A percentile compares a stretch with the other conserved stretches of the same genome.
These are phyloP conservation scores for Scheffersomyces spartinae DNA, from an alignment of 805 yeast genomes.

Conservation along the genomic window DNA sequence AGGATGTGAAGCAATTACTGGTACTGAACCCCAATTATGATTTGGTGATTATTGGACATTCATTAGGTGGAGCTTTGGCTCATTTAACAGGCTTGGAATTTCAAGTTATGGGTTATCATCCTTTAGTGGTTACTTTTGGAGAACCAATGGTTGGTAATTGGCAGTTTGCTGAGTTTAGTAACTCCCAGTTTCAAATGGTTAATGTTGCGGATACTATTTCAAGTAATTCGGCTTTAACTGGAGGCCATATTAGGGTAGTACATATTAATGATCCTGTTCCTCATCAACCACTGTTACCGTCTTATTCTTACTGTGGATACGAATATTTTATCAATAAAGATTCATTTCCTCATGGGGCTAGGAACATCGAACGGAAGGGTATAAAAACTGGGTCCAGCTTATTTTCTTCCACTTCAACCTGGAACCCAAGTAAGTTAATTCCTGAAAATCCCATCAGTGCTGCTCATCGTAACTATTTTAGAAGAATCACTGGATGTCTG, in stretches of 20 bases:
- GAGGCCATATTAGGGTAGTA: constrained; percentile 22
- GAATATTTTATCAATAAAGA: constrained; percentile 18
- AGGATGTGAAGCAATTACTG: constrained; percentile 20
- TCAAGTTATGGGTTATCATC: constrained; percentile 38
- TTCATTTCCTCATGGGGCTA: constrained; percentile 14
- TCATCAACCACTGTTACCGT: constrained; percentile 21
- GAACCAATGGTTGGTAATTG: constrained; percentile 28
- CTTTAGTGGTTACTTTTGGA: constrained; percentile 35
- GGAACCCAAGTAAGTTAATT: constrained; percentile 9
- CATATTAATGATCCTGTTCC: constrained; percentile 27
- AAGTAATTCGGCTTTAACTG: constrained; percentile 8
- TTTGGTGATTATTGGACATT: constrained; percentile 57
- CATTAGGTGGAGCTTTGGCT: constrained; percentile 67
- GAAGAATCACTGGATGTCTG: constrained; percentile 19
- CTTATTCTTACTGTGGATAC: constrained; percentile 22
- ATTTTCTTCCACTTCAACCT: background rate
- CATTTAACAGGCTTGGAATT: constrained; percentile 53
- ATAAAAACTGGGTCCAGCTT: background rate
- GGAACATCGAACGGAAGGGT: constrained; percentile 8
- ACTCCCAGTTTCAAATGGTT: constrained; percentile 15
- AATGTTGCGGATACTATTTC: constrained; percentile 9
- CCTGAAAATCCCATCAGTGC: constrained; percentile 13
- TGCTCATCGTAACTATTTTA: constrained; percentile 21
- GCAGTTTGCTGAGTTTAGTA: constrained; percentile 19
- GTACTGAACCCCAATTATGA: constrained; percentile 34